These are phyloP conservation scores for Rhodotorula sp. DNA, from an alignment of 1,284 basidiomycete species.

Conservation along the genomic window DNA sequence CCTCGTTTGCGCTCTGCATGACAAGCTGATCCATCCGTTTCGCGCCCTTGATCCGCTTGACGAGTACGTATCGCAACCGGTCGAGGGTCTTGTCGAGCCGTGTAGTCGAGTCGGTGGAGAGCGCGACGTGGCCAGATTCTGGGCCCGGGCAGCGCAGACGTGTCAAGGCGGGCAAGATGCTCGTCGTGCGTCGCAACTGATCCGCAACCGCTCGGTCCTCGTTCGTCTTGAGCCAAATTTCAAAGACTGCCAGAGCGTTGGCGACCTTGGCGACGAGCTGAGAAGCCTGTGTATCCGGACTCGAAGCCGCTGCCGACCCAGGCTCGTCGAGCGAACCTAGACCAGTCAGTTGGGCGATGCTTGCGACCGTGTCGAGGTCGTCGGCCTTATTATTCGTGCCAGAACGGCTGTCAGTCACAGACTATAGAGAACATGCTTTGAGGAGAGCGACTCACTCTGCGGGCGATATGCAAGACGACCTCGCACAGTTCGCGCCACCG, in stretches of 20 bases:
- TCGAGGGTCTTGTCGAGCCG: slow-evolving; percentile 33
- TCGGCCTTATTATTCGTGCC: slow-evolving; percentile 14
- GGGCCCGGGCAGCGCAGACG: slow-evolving; percentile 1
- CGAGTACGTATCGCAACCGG: slow-evolving; percentile 16
- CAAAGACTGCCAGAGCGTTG: slow-evolving; percentile 23
- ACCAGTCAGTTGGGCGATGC: slow-evolving; percentile 16
- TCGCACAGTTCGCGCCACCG: slow-evolving; percentile 31
- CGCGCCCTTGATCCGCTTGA: slow-evolving; percentile 1
- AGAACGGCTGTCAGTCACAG: not conserved
- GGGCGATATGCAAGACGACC: slow-evolving; percentile 33
- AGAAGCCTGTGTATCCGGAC: not conserved
- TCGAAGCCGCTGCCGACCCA: not conserved
- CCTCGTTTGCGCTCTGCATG: not conserved
- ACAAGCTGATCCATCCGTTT: slow-evolving; percentile 22
- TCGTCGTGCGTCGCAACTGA: not conserved
- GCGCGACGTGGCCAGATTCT: not conserved
- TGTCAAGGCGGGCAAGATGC: slow-evolving; percentile 9
- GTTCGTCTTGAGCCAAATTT: slow-evolving; percentile 14
- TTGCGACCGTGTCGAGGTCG: slow-evolving; percentile 16
- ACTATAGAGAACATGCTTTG: too few species aligned
- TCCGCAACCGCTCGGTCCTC: slow-evolving; percentile 3
- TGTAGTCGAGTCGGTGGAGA: not conserved
- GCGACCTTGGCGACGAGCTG: slow-evolving; percentile 19
- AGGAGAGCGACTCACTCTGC: slow-evolving; percentile 25
- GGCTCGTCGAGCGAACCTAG: not conserved